Conservation (phyloP, 495 filamentous ascomycete species). For the Viridothelium virens region DNA sequence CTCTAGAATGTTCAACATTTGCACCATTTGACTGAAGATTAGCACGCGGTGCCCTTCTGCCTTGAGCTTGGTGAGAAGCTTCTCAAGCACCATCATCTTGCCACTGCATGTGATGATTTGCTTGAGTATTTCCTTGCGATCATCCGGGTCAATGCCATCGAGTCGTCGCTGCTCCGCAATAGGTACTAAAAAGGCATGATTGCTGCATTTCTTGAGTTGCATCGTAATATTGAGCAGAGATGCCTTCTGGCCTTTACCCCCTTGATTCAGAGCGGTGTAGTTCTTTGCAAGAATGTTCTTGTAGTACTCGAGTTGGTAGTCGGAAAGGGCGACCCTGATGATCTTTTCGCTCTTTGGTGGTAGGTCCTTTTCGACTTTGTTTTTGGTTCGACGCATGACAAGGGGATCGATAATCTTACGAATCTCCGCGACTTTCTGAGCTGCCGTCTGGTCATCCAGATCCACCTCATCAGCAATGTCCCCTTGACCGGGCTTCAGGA, state of each 20-base stretch:
- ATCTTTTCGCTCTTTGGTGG: constrained; percentile 98
- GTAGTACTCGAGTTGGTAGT: constrained; percentile 95
- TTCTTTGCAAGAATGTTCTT: constrained; percentile 97
- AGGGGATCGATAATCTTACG: constrained; percentile 73
- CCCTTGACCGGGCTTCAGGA: constrained; percentile 84
- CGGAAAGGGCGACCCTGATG: constrained; percentile 90
- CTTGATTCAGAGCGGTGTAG: constrained; percentile 87
- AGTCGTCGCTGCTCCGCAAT: constrained; percentile 84
- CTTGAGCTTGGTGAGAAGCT: constrained; percentile 81
- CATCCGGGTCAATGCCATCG: constrained; percentile 52
- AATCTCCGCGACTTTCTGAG: constrained; percentile 60
- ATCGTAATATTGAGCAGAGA: constrained; percentile 99
- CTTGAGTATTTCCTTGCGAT: constrained; percentile 77
- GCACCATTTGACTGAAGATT: constrained; percentile 99
- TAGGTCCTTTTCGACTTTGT: constrained; percentile 90
- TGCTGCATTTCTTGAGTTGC: constrained; percentile 98
- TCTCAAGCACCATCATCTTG: constrained; percentile 98
- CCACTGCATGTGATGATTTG: constrained; percentile 91
- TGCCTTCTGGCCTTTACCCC: constrained; percentile 78
- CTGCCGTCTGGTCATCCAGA: constrained; percentile 58
- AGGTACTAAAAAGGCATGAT: constrained; percentile 95
- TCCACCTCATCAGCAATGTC: constrained; percentile 86
- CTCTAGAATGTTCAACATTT: constrained; percentile 90
- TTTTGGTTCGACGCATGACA: constrained; percentile 94
- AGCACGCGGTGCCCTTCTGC: constrained; percentile 88